Evolutionary conservation across 78 protist genomes (phyloP), one percentile per base, ranked within the genome.

Genomic region (Thecamonas trahens): DNA sequence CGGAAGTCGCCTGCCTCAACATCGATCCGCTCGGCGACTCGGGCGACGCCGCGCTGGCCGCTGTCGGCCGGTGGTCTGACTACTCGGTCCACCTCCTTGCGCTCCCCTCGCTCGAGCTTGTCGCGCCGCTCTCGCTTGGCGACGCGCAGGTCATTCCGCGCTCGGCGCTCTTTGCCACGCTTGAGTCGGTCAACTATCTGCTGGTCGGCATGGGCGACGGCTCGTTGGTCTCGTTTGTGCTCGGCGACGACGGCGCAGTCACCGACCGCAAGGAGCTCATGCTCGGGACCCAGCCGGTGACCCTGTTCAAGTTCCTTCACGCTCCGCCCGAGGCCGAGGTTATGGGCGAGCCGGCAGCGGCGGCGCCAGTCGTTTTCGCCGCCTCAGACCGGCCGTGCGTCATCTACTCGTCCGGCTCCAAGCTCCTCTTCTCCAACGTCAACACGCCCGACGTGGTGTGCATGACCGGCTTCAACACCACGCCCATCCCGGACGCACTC

Each of bases 181-280:
- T 91, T 39, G 89, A 72, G 44, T 80, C 73, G 0, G 32, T 35
- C 1, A 55, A 24, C 66, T 69, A 84, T 39, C 57, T 90, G n/a
- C 58, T 88, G 18, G 61, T 65, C 44, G 79, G 82, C 13, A 62
- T 93, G 9, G 97, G 95, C 45, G 97, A 93, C 74, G 97, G 97
- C 40, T 66, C 76, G n/a, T 72, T 92, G 22, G 32, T 76, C 47
- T 66, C 72, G 29, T 91, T 75, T 62, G 15, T 11, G 31, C 20
- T 86, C 37, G 85, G 82, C 60, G 18, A 22, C 26, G 49, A 6
- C 34, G 66, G 61, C n/a, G 55, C 18, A 61, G 59, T 93, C 35
- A 2, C 38, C 29, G 95, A 78, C n/a, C 53, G 77, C 29, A 86
- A 85, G 70, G 58, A 57, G 44, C 61, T 91, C 18, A 26, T 76